Evolutionary conservation across 768 basidiomycete species (phyloP), one percentile per base, ranked within the genome.

Genomic region (Naganishia vaughanmartiniae): DNA sequence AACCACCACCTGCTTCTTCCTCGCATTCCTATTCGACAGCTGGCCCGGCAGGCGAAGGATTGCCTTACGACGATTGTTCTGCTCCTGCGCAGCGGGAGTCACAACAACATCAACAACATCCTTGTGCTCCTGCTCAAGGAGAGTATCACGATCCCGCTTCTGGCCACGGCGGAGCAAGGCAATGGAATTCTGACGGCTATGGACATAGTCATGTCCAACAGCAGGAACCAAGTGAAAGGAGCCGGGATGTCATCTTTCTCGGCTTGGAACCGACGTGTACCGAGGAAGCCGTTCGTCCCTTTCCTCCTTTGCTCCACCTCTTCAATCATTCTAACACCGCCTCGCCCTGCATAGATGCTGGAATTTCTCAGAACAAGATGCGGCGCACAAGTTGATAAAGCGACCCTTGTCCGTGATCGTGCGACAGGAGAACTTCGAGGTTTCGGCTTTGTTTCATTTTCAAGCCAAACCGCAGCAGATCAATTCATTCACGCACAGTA

Each of bases 401-500:
- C 31, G 77, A 97, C 93, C 77, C 94, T 98, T 76, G 94, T 97
- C 81, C 89, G 91, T 85, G 95, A 97, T 81, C 90, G 90, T 88
- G 86, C 88, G 87, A 89, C 95, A 87, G 93, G 93, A 89, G 89
- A 87, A 26, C 94, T 94, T 67, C 95, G 95, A 83, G 90, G 92
- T 78, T 97, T 97, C 80, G 96, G 93, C 70, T 99, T 99, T 82
- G 94, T 92, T 76, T 91, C 93, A 83, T 99, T 99, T 81, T 83
- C 89, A 53, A 88, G 85, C 74, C 85, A 89, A 69, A 91, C 91
- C 75, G 91, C 91, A 70, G 94, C 96, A 24, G 88, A 89, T 66
- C 88, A 90, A 15, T 98, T 97, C 80, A 89, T 99, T 80, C 89
- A 92, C 74, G 90, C 91, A 46, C 86, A 89, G 76, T 80, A 42